phyloP scores from a whole-genome alignment of 2,329 filamentous ascomycete species.

The Zasmidium cellare region DNA sequence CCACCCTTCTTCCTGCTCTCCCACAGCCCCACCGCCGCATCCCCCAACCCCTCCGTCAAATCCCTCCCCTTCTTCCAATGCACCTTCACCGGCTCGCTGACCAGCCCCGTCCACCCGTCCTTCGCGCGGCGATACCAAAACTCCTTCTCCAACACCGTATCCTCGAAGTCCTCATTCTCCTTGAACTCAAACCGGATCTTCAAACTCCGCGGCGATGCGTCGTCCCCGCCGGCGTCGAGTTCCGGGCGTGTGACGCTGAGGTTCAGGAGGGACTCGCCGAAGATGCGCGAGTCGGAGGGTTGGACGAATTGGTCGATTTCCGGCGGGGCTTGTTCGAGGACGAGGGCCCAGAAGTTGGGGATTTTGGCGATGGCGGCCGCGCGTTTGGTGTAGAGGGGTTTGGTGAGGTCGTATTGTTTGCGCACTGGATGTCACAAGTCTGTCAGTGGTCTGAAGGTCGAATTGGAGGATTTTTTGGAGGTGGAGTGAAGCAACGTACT shows the following conservation, averaged over 20 bases:
- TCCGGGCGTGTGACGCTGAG: conserved; percentile 80
- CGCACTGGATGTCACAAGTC: conserved; percentile 26
- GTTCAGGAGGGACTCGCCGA: conserved; percentile 66
- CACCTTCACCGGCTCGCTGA: conserved; percentile 86
- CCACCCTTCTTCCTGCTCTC: conserved; percentile 59
- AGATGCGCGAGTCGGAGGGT: conserved; percentile 72
- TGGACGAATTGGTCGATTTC: conserved; percentile 89
- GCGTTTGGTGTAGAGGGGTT: conserved; percentile 75
- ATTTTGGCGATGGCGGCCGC: conserved; percentile 69
- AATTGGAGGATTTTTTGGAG: too few species aligned
- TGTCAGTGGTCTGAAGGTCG: too few species aligned
- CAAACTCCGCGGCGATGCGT: conserved; percentile 72
- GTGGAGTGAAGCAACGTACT: conserved; percentile 56
- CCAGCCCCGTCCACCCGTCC: conserved; percentile 71
- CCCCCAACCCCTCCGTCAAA: conserved; percentile 76
- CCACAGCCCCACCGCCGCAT: conserved; percentile 69
- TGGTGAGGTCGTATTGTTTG: conserved; percentile 63
- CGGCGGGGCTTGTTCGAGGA: conserved; percentile 80
- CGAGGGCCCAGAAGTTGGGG: conserved; percentile 90
- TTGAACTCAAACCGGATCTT: conserved; percentile 75
- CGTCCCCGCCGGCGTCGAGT: conserved; percentile 52
- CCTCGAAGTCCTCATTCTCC: conserved; percentile 79
- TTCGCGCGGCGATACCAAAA: conserved; percentile 78
- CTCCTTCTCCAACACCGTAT: conserved; percentile 81
- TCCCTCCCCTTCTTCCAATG: conserved; percentile 78